These are phyloP conservation scores for Juglanconis sp. DNA, from an alignment of 2,329 filamentous ascomycete species.

Conservation along the genomic window DNA sequence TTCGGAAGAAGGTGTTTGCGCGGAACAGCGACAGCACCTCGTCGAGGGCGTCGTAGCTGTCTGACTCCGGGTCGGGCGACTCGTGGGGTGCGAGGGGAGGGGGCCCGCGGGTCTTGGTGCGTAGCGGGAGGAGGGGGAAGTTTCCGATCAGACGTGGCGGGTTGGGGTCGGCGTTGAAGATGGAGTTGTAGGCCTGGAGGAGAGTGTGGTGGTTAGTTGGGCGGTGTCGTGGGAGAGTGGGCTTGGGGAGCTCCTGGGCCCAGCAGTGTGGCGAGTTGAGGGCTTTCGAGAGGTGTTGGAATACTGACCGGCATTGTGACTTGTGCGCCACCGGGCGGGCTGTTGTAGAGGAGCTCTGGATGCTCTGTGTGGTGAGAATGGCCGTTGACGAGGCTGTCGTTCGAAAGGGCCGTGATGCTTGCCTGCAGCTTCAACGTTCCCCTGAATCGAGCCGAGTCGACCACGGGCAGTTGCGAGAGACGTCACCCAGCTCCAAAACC, in stretches of 20 bases:
- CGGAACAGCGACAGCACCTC: slow-evolving; percentile 91
- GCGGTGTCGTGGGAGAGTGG: slow-evolving; percentile 1
- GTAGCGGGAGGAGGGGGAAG: slow-evolving; percentile 90
- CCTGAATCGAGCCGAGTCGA: not conserved
- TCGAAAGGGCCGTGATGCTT: not conserved
- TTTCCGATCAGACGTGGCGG: slow-evolving; percentile 68
- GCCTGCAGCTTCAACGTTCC: not conserved
- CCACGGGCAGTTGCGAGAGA: not conserved
- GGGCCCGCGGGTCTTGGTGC: slow-evolving; percentile 92
- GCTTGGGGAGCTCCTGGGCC: not conserved
- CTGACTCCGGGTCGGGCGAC: slow-evolving; percentile 76
- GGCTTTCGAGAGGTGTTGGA: not conserved
- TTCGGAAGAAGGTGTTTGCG: slow-evolving; percentile 98
- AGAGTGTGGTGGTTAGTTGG: slow-evolving; percentile 23
- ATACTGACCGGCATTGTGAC: slow-evolving; percentile 23
- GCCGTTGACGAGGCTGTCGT: not conserved
- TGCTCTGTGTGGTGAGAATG: not conserved
- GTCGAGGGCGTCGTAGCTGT: slow-evolving; percentile 94
- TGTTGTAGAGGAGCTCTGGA: slow-evolving; percentile 18
- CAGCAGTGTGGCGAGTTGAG: not conserved
- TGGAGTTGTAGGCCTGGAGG: slow-evolving; percentile 87
- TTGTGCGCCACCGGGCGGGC: slow-evolving; percentile 14
- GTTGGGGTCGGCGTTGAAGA: slow-evolving; percentile 83
- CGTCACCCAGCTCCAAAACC: not conserved
- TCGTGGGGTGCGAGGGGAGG: slow-evolving; percentile 56